Conservation (phyloP, 2,329 filamentous ascomycete genomes). For the Cladosporium halotolerans region DNA sequence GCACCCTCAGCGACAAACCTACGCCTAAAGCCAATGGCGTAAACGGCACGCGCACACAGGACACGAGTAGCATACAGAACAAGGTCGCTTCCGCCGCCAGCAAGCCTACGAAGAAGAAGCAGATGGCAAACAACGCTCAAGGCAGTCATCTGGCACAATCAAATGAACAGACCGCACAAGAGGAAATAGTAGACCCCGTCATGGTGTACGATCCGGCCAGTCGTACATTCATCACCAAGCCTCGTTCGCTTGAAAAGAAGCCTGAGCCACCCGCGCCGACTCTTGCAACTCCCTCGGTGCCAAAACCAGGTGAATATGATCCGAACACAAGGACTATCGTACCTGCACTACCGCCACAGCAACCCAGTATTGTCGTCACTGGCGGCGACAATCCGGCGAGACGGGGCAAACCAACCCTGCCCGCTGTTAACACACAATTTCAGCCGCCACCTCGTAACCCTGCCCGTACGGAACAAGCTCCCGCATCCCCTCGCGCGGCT, state of each 20-base stretch:
- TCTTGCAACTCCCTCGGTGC: constrained; percentile 11
- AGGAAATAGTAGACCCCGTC: constrained; percentile 18
- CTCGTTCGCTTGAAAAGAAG: constrained; percentile 15
- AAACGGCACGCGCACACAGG: constrained; percentile 2
- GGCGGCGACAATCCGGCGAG: neutral
- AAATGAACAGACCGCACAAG: constrained; percentile 3
- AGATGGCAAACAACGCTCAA: constrained; percentile 4
- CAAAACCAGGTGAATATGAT: constrained; percentile 24
- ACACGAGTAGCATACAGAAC: neutral
- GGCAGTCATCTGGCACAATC: constrained; percentile 15
- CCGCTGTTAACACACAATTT: constrained; percentile 19
- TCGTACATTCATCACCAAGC: constrained; percentile 24
- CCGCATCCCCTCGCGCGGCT: constrained; percentile 17
- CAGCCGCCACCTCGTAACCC: constrained; percentile 28
- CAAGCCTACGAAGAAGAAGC: constrained; percentile 14
- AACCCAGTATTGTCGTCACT: constrained; percentile 3
- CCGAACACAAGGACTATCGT: constrained; percentile 27
- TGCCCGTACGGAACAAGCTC: constrained; percentile 20
- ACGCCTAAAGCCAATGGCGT: neutral
- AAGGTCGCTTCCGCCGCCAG: constrained; percentile 16
- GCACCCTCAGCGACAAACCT: constrained; percentile 36
- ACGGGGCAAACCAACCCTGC: constrained; percentile 1
- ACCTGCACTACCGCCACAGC: constrained; percentile 9
- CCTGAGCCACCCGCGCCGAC: constrained; percentile 15
- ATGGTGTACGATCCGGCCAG: constrained; percentile 29